These are phyloP conservation scores for Cystobasidium tubakii DNA, from an alignment of 768 basidiomycete genomes.

Conservation along the genomic window DNA sequence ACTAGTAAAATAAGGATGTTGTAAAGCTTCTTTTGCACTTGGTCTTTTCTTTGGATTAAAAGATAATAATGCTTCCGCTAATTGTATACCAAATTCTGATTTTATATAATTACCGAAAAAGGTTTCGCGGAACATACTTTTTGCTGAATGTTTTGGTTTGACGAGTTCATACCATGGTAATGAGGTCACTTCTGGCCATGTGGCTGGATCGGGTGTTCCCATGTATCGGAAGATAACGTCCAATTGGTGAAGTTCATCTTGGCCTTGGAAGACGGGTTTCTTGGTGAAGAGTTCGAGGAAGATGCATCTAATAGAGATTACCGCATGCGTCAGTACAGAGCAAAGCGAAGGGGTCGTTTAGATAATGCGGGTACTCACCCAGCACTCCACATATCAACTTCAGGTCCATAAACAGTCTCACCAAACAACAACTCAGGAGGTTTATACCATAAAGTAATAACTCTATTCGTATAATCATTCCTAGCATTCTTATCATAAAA, in stretches of 20 bases:
- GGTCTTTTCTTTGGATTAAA: conserved; percentile 74
- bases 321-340: neutral
- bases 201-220: conserved; percentile 62
- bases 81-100: conserved; percentile 61
- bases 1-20: conserved; percentile 71
- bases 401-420: conserved; percentile 89
- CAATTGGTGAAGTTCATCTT: conserved; percentile 94
- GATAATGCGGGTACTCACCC: conserved; percentile 58
- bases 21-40: conserved; percentile 72
- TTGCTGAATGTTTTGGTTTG: conserved; percentile 69
- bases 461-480: conserved; percentile 97
- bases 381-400: conserved; percentile 99
- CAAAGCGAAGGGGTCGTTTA: neutral
- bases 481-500: conserved; percentile 86
- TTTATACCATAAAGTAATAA: conserved; percentile 97
- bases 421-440: conserved; percentile 92
- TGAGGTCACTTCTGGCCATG: conserved; percentile 72
- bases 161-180: conserved; percentile 99
- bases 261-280: conserved; percentile 95
- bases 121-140: conserved; percentile 71
- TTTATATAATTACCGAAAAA: conserved; percentile 54
- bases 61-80: conserved; percentile 72
- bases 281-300: conserved; percentile 96
- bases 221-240: conserved; percentile 85
- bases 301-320: conserved; percentile 65